A percentile compares a stretch with the other conserved stretches of the same genome.
Evolutionary conservation across 306 rosid genomes (phyloP).

Genomic region (Mimosa pudica): DNA sequence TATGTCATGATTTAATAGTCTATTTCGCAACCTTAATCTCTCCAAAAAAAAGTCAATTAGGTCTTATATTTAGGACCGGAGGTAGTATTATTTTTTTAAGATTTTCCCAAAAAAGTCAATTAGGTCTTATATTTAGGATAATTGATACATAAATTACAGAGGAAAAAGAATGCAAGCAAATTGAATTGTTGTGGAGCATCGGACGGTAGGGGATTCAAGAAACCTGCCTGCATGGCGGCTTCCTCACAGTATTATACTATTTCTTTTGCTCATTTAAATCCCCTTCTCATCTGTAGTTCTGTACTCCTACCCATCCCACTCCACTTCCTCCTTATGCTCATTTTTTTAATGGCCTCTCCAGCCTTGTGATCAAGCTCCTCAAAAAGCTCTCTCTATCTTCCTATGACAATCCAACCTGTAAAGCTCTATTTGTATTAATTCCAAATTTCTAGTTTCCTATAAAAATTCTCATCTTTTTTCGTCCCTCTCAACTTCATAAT

Average conservation of each 20-base stretch:
- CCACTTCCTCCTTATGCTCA: not conserved
- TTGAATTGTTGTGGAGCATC: conserved; percentile 26
- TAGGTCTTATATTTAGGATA: too few relatives aligned
- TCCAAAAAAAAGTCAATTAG: too few relatives aligned
- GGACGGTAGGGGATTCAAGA: conserved; percentile 41
- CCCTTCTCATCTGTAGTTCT: not conserved
- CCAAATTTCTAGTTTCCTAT: not conserved
- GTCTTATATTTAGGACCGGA: too few relatives aligned
- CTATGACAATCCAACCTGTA: not conserved
- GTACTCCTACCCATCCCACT: not conserved
- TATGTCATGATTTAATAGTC: too few relatives aligned
- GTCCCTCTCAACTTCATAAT: not conserved
- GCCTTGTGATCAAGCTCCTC: not conserved
- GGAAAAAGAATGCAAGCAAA: not conserved
- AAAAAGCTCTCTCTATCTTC: not conserved
- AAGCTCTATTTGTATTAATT: not conserved
- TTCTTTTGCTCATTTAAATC: not conserved
- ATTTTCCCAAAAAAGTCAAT: too few relatives aligned
- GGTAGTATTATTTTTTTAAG: too few relatives aligned
- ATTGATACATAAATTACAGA: too few relatives aligned
- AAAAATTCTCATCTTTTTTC: not conserved
- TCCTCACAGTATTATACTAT: not conserved
- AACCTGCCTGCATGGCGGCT: not conserved
- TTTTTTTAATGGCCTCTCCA: not conserved
- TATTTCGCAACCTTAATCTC: too few relatives aligned